Base-by-base conservation (phyloP, 1,284 basidiomycete genomes). In the Ustilago nuda region DNA sequence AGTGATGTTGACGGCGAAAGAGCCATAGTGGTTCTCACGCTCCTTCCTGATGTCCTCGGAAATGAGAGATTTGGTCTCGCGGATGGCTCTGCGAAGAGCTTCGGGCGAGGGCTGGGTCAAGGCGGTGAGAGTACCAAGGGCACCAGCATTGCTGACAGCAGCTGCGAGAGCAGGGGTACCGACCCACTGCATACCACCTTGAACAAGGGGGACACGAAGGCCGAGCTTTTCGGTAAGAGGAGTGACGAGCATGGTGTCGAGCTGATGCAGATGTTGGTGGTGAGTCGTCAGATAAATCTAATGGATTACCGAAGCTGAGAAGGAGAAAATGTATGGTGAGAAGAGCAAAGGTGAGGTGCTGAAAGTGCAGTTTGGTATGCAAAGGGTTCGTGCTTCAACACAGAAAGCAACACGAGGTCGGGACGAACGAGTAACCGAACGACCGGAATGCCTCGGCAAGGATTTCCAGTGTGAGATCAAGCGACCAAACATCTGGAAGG, bases 121-220 rank as follows among this genome's bases (percentile, higher is more conserved):
- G 1, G 94, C 95, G 2, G 95, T 97, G 61, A 97, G 87, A 69
- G 97, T 90, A 87, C 94, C 94, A 27, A 96, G 88, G 27, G 92
- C 94, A 7, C 95, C 95, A 0, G 93, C 94, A 66, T 94, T 91
- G 19, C 92, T 93, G 4, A 95, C 92, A 0, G 93, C 94, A 13
- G 93, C 90, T 43, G 88, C 92, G 13, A 95, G 89, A 59, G 85
- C 83, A 1, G 93, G 93, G 6, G 91, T 84, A 39, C 92, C 93
- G 54, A 94, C 92, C 92, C 91, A 93, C 43, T 79, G 81, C 78
- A 82, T 83, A 35, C 80, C 78, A 33, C 84, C 82, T 59, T 86
- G 85, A 1, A 86, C 83, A 41, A 86, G 70, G 37, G 83, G 82
- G 8, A 79, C 78, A 45, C 77, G 76, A 15, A 87, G 86, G 32